Base-by-base conservation (phyloP, 2,329 filamentous ascomycete genomes). In the Epichloe gansuensis region DNA sequence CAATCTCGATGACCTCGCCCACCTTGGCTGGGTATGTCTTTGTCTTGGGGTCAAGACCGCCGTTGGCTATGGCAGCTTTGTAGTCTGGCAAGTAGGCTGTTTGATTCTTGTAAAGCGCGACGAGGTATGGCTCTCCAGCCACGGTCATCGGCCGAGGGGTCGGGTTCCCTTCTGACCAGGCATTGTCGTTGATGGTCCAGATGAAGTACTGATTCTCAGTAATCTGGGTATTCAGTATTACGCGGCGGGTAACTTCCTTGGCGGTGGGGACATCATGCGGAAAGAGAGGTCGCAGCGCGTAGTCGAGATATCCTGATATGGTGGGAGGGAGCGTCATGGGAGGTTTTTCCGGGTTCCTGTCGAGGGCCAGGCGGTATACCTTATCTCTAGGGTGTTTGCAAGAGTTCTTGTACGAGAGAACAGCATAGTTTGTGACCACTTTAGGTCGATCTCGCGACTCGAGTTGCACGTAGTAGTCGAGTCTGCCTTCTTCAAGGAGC, bases 1-100 rank as follows among this genome's bases (percentile, higher is more conserved):
- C 71, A 21, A 78, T 74, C 51, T 78, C 75, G 3, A 80, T 61
- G 0, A 79, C 73, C 59, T 83, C 79, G 27, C 78, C 78, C 2
- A 80, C 59, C 43, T 70, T 67, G 1, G 74, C 77, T 0, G 79
- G 75, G 59, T 74, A 82, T 0, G 73, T 69, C 11, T 66, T 63
- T 0, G 70, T 74, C 0, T 53, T 57, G 0, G 77, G 77, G 54
- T 83, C 79, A 67, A 74, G 80, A 15, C 77, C 78, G 15, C 65
- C 55, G 57, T 80, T 75, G 12, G 61, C 60, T 0, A 78, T 23
- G 0, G 78, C 78, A 0, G 66, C 69, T 0, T 70, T 66, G 58
- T 78, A 80, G 60, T 79, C 64, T 2, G 78, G 78, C n/a, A 52
- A n/a, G 34, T 50, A 43, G 9, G 27, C 50, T 12, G 41, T 41